Conservation (phyloP, 352 stramenopile species). For the Pythium rishiriense region DNA sequence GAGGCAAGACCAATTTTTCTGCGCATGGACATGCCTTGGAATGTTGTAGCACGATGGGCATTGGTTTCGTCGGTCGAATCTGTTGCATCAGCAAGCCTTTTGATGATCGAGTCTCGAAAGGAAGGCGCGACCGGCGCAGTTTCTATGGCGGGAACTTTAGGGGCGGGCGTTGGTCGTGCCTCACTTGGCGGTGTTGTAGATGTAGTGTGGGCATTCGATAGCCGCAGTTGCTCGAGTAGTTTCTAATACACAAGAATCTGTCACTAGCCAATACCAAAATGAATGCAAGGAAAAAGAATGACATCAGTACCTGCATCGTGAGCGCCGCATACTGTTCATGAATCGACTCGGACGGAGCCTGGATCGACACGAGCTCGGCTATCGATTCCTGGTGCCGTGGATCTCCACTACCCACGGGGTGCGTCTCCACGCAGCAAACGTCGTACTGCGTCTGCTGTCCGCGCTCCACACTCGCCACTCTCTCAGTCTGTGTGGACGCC, state of each 20-base stretch:
- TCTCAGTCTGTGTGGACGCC: background rate
- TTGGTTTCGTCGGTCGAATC: background rate
- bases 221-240: constrained; percentile 38
- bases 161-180: no score
- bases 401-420: background rate
- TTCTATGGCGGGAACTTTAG: no score
- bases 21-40: background rate
- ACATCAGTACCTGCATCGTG: constrained; percentile 18
- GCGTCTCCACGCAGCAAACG: background rate
- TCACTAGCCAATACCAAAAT: background rate
- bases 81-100: background rate
- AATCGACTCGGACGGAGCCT: background rate
- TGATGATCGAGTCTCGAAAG: constrained; percentile 14
- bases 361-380: background rate
- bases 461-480: background rate
- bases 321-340: constrained; percentile 19
- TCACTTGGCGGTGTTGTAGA: constrained; percentile 10
- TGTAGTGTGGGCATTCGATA: background rate
- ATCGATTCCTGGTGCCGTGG: no score
- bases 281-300: background rate
- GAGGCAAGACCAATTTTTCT: background rate
- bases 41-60: background rate
- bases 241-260: constrained; percentile 23
- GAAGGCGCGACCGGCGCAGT: background rate
- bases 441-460: background rate